phyloP scores from a whole-genome alignment of 176 grass and related monocot species.

The Paspalum notatum region DNA sequence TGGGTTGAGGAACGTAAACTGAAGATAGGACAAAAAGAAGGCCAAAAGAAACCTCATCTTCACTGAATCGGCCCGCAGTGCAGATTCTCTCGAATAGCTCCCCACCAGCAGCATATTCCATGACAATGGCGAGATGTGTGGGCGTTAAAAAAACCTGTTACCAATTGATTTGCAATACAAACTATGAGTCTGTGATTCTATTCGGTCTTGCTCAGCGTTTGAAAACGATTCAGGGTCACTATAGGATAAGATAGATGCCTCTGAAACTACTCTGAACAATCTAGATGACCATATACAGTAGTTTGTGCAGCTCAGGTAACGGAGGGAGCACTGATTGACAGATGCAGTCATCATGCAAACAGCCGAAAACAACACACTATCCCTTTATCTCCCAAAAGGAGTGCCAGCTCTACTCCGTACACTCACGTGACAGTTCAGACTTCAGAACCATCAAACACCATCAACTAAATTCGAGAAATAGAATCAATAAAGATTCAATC shows the following conservation, averaged over 20 bases:
- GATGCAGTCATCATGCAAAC: background rate
- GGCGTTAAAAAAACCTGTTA: conserved; percentile 73
- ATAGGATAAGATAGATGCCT: background rate
- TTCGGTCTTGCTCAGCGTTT: background rate
- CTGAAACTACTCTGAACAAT: conserved; percentile 12
- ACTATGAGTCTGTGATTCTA: background rate
- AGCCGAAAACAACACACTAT: background rate
- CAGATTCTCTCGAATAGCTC: conserved; percentile 89
- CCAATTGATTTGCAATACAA: conserved; percentile 12
- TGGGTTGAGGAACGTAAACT: background rate
- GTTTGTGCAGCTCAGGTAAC: background rate
- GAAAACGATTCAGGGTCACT: background rate
- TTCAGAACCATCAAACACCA: background rate
- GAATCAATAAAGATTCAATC: background rate
- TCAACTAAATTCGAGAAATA: background rate
- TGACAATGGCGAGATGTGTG: conserved; percentile 91
- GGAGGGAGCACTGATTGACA: background rate
- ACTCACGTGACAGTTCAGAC: background rate
- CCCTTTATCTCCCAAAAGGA: background rate
- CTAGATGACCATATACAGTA: too few species aligned
- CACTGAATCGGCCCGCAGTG: conserved; percentile 85
- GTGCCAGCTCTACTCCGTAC: background rate
- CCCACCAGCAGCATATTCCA: conserved; percentile 97
- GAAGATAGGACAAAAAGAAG: background rate
- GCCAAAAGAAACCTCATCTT: conserved; percentile 71